Percentiles rank a stretch among this genome's conserved stretches.
phyloP scores from a whole-genome alignment of 176 grass and related monocot genomes.

The Oryza coarctata region DNA sequence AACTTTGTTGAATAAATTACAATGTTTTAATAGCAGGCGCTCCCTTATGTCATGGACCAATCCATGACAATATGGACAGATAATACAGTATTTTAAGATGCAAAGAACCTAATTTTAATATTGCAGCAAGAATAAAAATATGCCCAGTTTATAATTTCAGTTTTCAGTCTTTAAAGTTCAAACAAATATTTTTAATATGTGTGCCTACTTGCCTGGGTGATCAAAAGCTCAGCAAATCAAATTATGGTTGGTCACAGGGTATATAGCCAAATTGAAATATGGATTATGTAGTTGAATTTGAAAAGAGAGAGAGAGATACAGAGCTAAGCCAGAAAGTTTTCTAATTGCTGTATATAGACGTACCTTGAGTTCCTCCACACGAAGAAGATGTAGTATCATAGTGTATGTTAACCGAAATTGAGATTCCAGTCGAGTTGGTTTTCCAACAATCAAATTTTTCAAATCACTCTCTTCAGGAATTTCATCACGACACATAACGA shows the following conservation, averaged over 20 bases:
- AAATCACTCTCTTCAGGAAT: slow-evolving; percentile 95
- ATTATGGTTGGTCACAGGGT: background rate
- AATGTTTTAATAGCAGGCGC: background rate
- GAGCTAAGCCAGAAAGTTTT: slow-evolving; percentile 12
- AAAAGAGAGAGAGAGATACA: background rate
- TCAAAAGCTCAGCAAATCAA: background rate
- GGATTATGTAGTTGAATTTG: background rate
- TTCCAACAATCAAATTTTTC: slow-evolving; percentile 94
- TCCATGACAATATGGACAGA: slow-evolving; percentile 2
- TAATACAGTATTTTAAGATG: background rate
- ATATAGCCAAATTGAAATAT: slow-evolving; percentile 23
- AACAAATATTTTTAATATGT: slow-evolving; percentile 17
- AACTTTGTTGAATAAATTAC: background rate
- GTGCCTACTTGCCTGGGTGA: background rate
- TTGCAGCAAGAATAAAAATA: slow-evolving; percentile 7
- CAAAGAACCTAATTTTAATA: slow-evolving; percentile 16
- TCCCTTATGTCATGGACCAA: background rate
- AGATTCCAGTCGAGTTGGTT: slow-evolving; percentile 82
- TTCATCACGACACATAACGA: slow-evolving; percentile 94
- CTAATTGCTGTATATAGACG: background rate
- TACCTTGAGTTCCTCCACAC: slow-evolving; percentile 97
- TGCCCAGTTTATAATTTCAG: background rate
- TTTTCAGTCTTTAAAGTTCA: slow-evolving; percentile 29
- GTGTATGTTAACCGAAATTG: slow-evolving; percentile 93
- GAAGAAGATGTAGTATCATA: slow-evolving; percentile 98